Evolutionary conservation across 169 alveolate species (phyloP).

Genomic region (Eimeria tenella): DNA sequence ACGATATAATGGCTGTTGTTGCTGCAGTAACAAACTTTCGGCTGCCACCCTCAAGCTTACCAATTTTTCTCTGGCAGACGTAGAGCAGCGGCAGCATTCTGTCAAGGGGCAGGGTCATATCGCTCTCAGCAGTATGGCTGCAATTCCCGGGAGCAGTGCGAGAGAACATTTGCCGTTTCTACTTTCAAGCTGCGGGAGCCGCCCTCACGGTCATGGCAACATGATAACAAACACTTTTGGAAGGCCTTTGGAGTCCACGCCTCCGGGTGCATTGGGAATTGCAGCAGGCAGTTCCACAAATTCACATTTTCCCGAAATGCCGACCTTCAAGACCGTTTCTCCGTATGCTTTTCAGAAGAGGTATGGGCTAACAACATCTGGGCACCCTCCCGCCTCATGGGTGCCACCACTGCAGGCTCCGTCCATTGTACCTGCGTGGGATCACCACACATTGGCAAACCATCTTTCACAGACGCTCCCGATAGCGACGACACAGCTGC

Average conservation of each 20-base stretch:
- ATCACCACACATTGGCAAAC: neutral
- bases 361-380: slow-evolving; percentile 9
- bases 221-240: slow-evolving; percentile 1
- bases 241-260: neutral
- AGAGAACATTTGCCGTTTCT: neutral
- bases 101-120: neutral
- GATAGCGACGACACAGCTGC: neutral
- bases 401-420: slow-evolving; percentile 13
- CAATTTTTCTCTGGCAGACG: neutral
- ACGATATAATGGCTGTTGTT: neutral
- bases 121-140: neutral
- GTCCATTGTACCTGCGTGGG: neutral
- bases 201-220: neutral
- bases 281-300: neutral
- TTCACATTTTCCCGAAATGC: neutral
- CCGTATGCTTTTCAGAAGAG: neutral
- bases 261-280: neutral
- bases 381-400: slow-evolving; percentile 30
- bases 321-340: neutral
- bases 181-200: neutral
- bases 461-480: neutral
- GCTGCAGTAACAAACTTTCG: neutral
- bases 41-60: neutral
- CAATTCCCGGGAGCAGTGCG: neutral
- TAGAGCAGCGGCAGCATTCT: neutral